Evolutionary conservation across 257 asterid genomes (phyloP), one percentile per base, ranked within the genome.

Genomic region (Przewalskia tangutica): DNA sequence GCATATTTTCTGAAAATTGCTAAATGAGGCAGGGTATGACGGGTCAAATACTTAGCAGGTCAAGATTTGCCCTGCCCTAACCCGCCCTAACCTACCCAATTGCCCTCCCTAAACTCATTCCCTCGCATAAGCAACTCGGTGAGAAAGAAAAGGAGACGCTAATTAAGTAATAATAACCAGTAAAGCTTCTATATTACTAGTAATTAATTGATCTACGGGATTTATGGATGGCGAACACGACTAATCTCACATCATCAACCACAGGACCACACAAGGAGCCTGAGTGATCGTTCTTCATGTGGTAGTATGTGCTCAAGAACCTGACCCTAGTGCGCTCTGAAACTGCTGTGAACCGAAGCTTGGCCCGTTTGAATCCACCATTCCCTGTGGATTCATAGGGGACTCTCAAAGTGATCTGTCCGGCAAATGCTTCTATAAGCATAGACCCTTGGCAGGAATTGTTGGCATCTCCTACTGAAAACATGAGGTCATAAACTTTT

Each of bases 211-310:
- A 0, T 42, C 83, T 67, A 78, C 6, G 9, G 66, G n/a, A 66
- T 81, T 12, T 66, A 54, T 8, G 70, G 81, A 56, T 63, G 16
- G 17, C 84, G 92, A 82, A 89, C 83, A 16, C 78, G 4, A 85
- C 85, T 86, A 92, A 82, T 70, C 85, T 90, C 54, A 92, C 94
- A 82, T 94, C 91, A 83, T 94, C 98, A 54, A 94, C 68, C 11
- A 93, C 96, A 0, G 98, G 98, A 58, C 98, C 97, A 80, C 98
- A 94, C 59, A 94, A 59, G 9, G 97, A 53, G 8, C 97, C 98
- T 0, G 97, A 75, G 42, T 63, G 83, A 17, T 94, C 98, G 77
- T 88, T 93, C 89, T 89, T 91, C 90, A 85, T 93, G 44, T 91
- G 95, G 71, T 94, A 93, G 65, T 79, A 87, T 1, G 86, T 78